phyloP scores from a whole-genome alignment of 78 protist genomes.

The Chrysochromulina parva region DNA sequence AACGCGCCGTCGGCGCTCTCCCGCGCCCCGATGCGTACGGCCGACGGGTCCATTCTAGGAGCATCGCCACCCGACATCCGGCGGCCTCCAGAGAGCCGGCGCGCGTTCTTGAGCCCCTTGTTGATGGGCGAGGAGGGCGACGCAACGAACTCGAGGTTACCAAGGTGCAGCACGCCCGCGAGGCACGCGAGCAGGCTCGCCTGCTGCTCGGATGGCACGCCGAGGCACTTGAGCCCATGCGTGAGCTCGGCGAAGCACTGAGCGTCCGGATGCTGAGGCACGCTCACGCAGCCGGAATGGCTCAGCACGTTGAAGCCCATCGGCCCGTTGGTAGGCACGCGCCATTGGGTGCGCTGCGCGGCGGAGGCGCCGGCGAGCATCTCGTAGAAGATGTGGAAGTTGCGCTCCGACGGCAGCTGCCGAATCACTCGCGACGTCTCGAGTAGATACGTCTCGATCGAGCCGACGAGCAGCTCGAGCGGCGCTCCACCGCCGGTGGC shows the following conservation, averaged over 20 bases:
- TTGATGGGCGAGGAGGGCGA: too few species aligned
- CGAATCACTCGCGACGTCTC: conserved; percentile 82
- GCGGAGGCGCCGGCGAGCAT: neutral
- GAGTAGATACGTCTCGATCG: conserved; percentile 58
- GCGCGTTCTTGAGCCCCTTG: too few species aligned
- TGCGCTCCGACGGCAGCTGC: conserved; percentile 81
- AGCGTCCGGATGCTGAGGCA: neutral
- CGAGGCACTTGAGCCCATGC: neutral
- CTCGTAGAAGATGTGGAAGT: conserved; percentile 88
- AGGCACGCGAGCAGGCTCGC: neutral
- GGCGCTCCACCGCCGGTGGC: neutral
- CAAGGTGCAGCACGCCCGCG: neutral
- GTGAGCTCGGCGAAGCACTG: neutral
- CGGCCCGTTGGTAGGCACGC: neutral
- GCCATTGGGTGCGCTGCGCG: neutral
- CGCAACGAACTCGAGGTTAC: neutral
- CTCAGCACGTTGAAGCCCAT: neutral
- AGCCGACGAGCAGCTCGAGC: conserved; percentile 30
- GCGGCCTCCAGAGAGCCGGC: too few species aligned
- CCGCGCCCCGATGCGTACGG: too few species aligned
- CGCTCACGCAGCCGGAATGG: neutral
- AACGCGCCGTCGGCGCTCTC: too few species aligned
- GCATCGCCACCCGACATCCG: too few species aligned
- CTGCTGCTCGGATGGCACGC: neutral
- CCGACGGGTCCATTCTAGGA: too few species aligned